Percentiles rank a stretch among this genome's conserved stretches.
phyloP scores from a whole-genome alignment of 345 rosid genomes.

The Murraya paniculata region DNA sequence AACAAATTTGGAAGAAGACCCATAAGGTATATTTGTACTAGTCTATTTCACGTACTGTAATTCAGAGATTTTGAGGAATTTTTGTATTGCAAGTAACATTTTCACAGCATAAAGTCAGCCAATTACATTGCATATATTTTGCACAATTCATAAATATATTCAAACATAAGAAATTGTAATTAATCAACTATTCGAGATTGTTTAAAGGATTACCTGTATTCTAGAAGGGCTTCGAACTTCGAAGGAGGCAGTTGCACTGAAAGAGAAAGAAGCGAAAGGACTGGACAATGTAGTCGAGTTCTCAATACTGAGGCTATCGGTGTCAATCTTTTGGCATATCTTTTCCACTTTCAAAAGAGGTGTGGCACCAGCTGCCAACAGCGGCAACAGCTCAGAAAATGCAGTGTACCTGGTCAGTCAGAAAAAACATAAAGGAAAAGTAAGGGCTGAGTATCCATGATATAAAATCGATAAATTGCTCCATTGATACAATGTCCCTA shows the following conservation, averaged over 20 bases:
- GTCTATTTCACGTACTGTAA: neutral
- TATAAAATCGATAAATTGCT: neutral
- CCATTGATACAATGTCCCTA: neutral
- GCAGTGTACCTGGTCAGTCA: constrained; percentile 71
- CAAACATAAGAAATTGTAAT: neutral
- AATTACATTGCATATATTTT: neutral
- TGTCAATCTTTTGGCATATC: constrained; percentile 63
- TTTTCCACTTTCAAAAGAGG: constrained; percentile 75
- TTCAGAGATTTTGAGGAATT: neutral
- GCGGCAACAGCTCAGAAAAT: constrained; percentile 87
- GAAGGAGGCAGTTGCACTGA: constrained; percentile 79
- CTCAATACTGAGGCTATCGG: constrained; percentile 49
- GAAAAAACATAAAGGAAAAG: neutral
- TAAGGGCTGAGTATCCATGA: neutral
- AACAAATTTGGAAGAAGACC: constrained; percentile 9
- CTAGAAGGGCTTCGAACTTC: constrained; percentile 82
- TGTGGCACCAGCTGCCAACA: constrained; percentile 66
- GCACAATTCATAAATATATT: neutral
- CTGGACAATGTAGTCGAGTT: constrained; percentile 65
- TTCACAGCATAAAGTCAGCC: neutral
- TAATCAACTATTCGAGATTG: neutral
- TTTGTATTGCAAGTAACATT: neutral
- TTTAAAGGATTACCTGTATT: constrained; percentile 58
- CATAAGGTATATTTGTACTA: neutral
- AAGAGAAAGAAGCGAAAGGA: constrained; percentile 81